Evolutionary conservation across 805 yeast species (phyloP), one percentile per base, ranked within the genome.

Genomic region (Myxozyma vanderwaltii): DNA sequence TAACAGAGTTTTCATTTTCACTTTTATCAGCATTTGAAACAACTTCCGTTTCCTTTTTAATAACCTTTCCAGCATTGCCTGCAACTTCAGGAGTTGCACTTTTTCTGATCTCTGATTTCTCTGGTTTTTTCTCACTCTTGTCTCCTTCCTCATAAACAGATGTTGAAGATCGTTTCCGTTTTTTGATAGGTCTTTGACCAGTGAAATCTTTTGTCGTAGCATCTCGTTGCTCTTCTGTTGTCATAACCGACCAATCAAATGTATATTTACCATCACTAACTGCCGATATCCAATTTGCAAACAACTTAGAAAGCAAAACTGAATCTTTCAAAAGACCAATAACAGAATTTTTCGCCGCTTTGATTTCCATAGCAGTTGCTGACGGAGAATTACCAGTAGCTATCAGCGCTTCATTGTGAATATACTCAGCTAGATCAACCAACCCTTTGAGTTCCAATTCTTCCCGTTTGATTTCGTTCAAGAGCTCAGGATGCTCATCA

Each of bases 171-270:
- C 49, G 50, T 29, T 46, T 27, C 52, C 31, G 26, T 40, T 39
- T 39, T 21, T 36, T 46, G 40, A 10, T 15, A 2, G 12, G 29
- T 13, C 17, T 36, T 4, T 23, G 35, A n/a, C 40, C 47, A 19
- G 35, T 13, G 31, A 44, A 23, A 27, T 31, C 40, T 51, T 41
- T 41, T 27, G 27, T 12, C 6, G 39, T 12, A 23, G 33, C 38
- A 8, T 41, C 40, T 1, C 24, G 39, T 39, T 43, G 36, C 24
- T 66, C 64, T 12, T 56, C 59, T n/a, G 64, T 63, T 1, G 47
- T 31, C 40, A 58, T 39, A 13, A 27, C 39, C 17, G 64, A 50
- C 63, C 67, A 64, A 6, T 46, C 64, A 46, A 61, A 59, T 4
- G 53, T 12, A 8, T 43, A 40, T 15, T n/a, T 31, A 5, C 41